Base-by-base conservation (phyloP, 805 yeast genomes). In the Schwanniomyces pseudopolymorphus region DNA sequence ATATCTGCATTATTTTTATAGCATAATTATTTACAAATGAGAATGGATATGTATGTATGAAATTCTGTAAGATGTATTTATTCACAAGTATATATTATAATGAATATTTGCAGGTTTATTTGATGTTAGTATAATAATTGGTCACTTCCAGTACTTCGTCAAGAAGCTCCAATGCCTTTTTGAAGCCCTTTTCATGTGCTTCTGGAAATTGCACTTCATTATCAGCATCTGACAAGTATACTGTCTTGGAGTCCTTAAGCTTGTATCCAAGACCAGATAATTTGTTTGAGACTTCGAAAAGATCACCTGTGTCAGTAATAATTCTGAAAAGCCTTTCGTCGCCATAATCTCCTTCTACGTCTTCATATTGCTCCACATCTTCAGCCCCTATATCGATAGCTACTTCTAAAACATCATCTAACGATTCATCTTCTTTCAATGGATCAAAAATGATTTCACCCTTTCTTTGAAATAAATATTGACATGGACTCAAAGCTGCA, bases 131-230 rank as follows among this genome's bases (percentile, higher is more conserved):
- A 67, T 87, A 88, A 48, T 87, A 81, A 51, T 81, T 89, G 5
- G 89, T 82, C 17, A 92, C 87, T 56, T 94, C 98, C 42, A 85
- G 89, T n/a, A 89, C 69, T 27, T 84, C 89, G 44, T 89, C 95
- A 39, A 92, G 70, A 40, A 74, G 72, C 19, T 63, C 69, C 27
- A 85, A 63, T 28, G 90, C 80, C 57, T 81, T 86, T 13, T 77
- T 76, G 55, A 81, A 77, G 31, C 74, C 73, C 48, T 72, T 76
- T 47, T 64, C 70, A 6, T 74, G 66, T 3, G 81, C 89, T 21
- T 72, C 81, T 0, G 74, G 72, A 25, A 84, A 77, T 9, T 73
- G 77, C 3, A 82, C 83, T 50, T 70, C 67, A 55, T 79, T 76
- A 39, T 86, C 95, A 1, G 74, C 69, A 38, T 80, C 82, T 0